phyloP scores from a whole-genome alignment of 108 stramenopile species.

The Skeletonema tropicum region DNA sequence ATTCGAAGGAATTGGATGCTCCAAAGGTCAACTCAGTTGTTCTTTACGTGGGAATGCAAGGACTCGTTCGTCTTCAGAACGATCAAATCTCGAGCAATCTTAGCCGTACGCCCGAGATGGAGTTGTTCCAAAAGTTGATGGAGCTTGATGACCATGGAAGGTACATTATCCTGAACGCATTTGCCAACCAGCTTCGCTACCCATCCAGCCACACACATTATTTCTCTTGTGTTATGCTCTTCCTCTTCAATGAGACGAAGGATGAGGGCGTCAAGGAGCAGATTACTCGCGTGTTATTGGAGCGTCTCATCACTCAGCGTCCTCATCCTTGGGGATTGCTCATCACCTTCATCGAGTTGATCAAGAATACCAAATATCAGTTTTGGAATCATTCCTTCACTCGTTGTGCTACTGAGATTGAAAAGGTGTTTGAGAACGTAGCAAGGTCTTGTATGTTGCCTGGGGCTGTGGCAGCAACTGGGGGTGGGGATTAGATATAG shows the following conservation, averaged over 20 bases:
- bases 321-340: slow-evolving; percentile 98
- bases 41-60: slow-evolving; percentile 93
- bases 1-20: slow-evolving; percentile 75
- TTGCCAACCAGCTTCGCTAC: slow-evolving; percentile 99
- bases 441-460: slow-evolving; percentile 90
- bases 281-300: slow-evolving; percentile 97
- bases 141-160: slow-evolving; percentile 92
- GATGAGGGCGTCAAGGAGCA: slow-evolving; percentile 97
- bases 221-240: slow-evolving; percentile 97
- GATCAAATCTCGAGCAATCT: slow-evolving; percentile 73
- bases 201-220: slow-evolving; percentile 99
- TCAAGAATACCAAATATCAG: slow-evolving; percentile 97
- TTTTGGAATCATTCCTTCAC: slow-evolving; percentile 99
- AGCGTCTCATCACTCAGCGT: slow-evolving; percentile 97
- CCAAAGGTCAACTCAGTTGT: slow-evolving; percentile 94
- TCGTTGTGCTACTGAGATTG: slow-evolving; percentile 97
- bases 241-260: slow-evolving; percentile 94
- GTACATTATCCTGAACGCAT: slow-evolving; percentile 96
- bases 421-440: slow-evolving; percentile 97
- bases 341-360: slow-evolving; percentile 99
- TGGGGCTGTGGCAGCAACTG: slow-evolving; percentile 29
- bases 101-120: slow-evolving; percentile 86
- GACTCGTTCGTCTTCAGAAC: slow-evolving; percentile 82
- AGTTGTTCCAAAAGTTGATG: slow-evolving; percentile 88
- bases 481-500: slow-evolving; percentile 26